These are phyloP conservation scores for Effrenium voratum DNA, from an alignment of 73 alveolate genomes.

Conservation along the genomic window DNA sequence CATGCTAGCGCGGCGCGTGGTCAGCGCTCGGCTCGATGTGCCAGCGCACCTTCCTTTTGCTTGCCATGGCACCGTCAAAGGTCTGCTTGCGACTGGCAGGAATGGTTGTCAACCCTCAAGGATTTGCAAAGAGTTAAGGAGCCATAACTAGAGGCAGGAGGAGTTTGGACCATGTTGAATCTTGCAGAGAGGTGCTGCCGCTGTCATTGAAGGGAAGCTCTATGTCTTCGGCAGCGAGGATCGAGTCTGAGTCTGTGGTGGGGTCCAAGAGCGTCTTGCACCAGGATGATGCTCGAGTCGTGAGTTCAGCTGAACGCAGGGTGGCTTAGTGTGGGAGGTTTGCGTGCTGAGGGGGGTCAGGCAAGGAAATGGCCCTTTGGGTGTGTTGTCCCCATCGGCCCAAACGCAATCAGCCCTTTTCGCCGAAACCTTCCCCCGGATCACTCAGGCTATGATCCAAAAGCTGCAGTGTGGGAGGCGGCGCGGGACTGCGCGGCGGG, in stretches of 20 bases:
- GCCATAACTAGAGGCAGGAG: too few relatives aligned
- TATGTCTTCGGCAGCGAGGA: conserved; percentile 90
- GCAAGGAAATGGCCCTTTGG: not conserved
- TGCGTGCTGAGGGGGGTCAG: not conserved
- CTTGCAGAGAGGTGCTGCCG: conserved; percentile 36
- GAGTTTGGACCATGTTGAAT: too few relatives aligned
- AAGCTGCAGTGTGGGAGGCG: conserved; percentile 38
- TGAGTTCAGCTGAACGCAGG: conserved; percentile 46
- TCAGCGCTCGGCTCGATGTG: too few relatives aligned
- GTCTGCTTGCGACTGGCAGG: too few relatives aligned
- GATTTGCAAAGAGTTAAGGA: too few relatives aligned
- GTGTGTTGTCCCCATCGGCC: not conserved
- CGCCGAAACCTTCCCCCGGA: not conserved
- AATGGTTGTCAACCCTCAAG: too few relatives aligned
- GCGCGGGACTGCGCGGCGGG: too few relatives aligned
- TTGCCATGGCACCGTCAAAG: too few relatives aligned
- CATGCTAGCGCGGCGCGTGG: conserved; percentile 15
- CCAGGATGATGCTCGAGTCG: conserved; percentile 83
- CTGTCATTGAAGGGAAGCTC: conserved; percentile 51
- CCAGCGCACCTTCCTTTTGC: too few relatives aligned
- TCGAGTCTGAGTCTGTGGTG: not conserved
- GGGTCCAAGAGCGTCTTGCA: not conserved
- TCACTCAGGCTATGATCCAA: conserved; percentile 50
- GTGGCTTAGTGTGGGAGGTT: not conserved
- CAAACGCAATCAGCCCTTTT: too few relatives aligned